Conservation (phyloP, 495 filamentous ascomycete species). For the Talaromyces ruber region DNA sequence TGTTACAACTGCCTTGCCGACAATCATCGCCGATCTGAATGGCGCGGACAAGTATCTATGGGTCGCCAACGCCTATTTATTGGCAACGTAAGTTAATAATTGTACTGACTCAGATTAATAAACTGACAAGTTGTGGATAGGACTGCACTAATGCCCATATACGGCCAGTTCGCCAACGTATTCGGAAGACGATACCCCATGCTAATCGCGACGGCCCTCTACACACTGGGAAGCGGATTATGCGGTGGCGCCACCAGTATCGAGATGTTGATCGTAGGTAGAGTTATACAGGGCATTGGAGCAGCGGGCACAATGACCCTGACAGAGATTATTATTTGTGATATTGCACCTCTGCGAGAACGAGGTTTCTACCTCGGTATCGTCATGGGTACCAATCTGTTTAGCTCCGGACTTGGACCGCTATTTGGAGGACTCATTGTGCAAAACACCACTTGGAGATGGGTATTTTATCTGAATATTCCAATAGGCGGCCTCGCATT, state of each 20-base stretch:
- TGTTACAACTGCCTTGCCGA: conserved; percentile 33
- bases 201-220: conserved; percentile 25
- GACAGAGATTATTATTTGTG: conserved; percentile 45
- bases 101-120: too few species aligned
- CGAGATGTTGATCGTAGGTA: conserved; percentile 14
- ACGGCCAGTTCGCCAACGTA: conserved; percentile 34
- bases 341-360: conserved; percentile 4
- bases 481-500: conserved; percentile 5
- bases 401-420: not conserved
- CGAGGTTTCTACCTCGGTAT: not conserved
- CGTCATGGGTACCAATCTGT: not conserved
- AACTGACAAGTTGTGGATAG: not conserved
- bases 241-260: conserved; percentile 28
- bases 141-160: conserved; percentile 18
- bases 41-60: conserved; percentile 31
- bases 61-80: conserved; percentile 30
- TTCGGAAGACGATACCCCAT: conserved; percentile 37
- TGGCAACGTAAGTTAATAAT: conserved; percentile 20
- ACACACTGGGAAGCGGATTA: conserved; percentile 31
- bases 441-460: not conserved
- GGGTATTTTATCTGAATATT: conserved; percentile 7
- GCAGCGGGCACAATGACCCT: conserved; percentile 32
- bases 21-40: conserved; percentile 22
- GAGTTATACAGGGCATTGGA: conserved; percentile 15
- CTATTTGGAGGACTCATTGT: not conserved